Base-by-base conservation (phyloP, 2,329 filamentous ascomycete species). In the Colletotrichum sp. region DNA sequence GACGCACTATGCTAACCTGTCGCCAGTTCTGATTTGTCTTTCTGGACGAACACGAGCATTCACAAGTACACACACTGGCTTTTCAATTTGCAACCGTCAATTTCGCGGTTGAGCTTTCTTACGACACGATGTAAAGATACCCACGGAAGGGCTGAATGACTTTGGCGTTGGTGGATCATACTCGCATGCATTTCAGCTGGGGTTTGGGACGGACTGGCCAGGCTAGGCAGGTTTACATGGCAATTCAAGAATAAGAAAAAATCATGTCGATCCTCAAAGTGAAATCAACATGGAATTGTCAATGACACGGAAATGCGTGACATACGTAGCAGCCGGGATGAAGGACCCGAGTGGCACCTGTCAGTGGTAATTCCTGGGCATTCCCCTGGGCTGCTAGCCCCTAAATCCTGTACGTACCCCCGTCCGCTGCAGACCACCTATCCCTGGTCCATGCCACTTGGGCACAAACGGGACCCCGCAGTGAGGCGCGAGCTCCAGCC, bases 381-480 rank as follows among this genome's bases (percentile, higher is more conserved):
- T 48, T 22, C 39, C 65, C 30, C 28, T 24, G 15, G 32, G 32
- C 34, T n/a, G 22, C 57, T 60, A 28, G 63, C 48, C 26, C 26
- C 39, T n/a, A 28, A 66, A 52, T 24, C 18, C 6, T 28, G 32
- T 60, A 68, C 68, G 68, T 70, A 55, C 68, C 68, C 36, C 68
- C 8, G 57, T 36, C 39, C 9, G 28, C 44, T 34, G 68, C 36
- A 22, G 55, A 69, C n/a, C 18, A 39, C 36, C 36, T 39, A 55
- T 24, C 28, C 69, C 62, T 63, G 68, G 68, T 67, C 55, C 52
- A 60, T 73, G 69, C 57, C 64, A 73, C 44, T 76, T 59, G 73
- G 73, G 73, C 71, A 74, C 65, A 30, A 68, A 68, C 28, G 36
- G 70, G 66, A 74, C 74, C 74, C 74, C 74, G 65, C 74, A 76